Evolutionary conservation across 257 asterid genomes (phyloP).

Genomic region (Solanum etuberosum): DNA sequence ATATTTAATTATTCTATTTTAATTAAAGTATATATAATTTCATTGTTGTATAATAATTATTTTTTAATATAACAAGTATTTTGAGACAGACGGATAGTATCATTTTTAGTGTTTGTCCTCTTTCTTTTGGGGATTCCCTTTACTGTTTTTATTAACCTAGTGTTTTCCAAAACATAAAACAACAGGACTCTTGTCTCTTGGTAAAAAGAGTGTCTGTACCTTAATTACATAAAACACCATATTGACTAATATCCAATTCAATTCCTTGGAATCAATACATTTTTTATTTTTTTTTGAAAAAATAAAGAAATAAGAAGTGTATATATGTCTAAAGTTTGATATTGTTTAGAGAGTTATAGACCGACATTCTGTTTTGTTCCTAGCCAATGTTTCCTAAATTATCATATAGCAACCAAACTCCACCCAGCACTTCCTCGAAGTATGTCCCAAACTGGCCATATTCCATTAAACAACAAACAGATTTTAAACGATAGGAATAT

Average conservation of each 20-base stretch:
- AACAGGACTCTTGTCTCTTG: not conserved
- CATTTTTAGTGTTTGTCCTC: not conserved
- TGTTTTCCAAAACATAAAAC: not conserved
- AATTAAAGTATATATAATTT: not conserved
- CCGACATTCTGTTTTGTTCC: conserved; percentile 71
- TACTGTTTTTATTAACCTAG: not conserved
- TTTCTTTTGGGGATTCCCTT: conserved; percentile 16
- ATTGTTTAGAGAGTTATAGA: conserved; percentile 16
- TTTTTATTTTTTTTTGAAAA: not conserved
- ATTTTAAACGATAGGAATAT: not conserved
- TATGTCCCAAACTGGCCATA: conserved; percentile 20
- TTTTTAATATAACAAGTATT: not conserved
- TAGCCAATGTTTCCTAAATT: conserved; percentile 22
- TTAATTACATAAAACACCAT: not conserved
- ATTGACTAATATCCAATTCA: not conserved
- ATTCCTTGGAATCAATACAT: not conserved
- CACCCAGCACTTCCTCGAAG: conserved; percentile 15
- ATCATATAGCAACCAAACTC: conserved; percentile 7
- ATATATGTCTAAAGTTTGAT: not conserved
- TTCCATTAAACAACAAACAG: not conserved
- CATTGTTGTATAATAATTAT: too few species aligned
- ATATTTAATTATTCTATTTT: not conserved
- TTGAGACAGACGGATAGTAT: not conserved
- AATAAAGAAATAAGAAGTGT: not conserved
- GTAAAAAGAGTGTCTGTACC: not conserved